Percentiles rank a stretch among this genome's conserved stretches.
Conservation (phyloP, 108 stramenopile genomes). For the Hondaea fermentalgiana region DNA sequence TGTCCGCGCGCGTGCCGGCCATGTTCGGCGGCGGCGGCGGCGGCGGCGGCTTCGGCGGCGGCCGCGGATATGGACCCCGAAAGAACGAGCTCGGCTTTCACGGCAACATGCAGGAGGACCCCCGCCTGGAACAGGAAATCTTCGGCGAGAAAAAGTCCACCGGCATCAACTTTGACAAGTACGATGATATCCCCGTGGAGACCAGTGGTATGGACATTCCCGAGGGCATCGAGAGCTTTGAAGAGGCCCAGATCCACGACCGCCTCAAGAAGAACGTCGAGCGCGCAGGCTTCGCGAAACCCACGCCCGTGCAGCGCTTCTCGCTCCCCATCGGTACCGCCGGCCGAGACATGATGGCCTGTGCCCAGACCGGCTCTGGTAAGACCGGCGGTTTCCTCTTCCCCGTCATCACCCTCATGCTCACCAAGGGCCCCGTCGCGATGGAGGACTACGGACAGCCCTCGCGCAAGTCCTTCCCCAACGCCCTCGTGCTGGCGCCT, state of each 20-base stretch:
- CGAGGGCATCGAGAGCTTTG: neutral
- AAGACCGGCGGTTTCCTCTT: conserved; percentile 72
- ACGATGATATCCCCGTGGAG: neutral
- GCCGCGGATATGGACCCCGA: neutral
- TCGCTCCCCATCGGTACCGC: conserved; percentile 78
- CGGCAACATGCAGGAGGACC: neutral
- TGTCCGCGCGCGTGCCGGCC: neutral
- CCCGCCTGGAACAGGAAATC: neutral
- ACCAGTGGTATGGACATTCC: neutral
- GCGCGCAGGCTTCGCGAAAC: conserved; percentile 80
- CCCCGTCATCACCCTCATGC: conserved; percentile 49
- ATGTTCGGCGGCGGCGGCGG: neutral
- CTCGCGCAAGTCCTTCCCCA: conserved; percentile 53
- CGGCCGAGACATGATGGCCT: conserved; percentile 79
- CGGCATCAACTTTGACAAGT: conserved; percentile 14
- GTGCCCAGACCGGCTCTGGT: conserved; percentile 94
- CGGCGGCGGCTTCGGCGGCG: conserved; percentile 9
- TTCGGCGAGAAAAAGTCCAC: conserved; percentile 2
- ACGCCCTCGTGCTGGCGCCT: conserved; percentile 81
- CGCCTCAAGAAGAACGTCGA: conserved; percentile 70
- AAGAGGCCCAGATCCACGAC: neutral
- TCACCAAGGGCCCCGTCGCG: conserved; percentile 32
- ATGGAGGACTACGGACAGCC: neutral
- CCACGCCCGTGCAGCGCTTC: conserved; percentile 97
- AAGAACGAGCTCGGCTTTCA: neutral